phyloP scores from a whole-genome alignment of 768 basidiomycete species.

The Leucosporidium yakuticum region DNA sequence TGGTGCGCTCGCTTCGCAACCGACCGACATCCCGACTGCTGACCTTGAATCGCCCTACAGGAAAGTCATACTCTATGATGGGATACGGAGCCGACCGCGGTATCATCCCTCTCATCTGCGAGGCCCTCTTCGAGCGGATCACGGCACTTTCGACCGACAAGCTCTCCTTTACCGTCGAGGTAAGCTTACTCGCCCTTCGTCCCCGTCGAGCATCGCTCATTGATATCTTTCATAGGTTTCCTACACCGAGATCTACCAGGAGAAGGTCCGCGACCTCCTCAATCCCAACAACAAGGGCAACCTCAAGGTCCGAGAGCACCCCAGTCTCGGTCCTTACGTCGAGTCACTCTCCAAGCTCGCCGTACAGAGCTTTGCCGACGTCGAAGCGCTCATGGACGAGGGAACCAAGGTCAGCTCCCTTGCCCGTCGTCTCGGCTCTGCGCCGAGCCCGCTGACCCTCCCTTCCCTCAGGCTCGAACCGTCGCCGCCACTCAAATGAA shows the following conservation, averaged over 20 bases:
- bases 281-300: conserved; percentile 97
- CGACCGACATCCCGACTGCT: not conserved
- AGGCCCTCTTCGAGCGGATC: conserved; percentile 82
- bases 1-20: conserved; percentile 29
- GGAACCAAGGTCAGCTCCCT: conserved; percentile 65
- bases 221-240: conserved; percentile 6
- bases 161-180: conserved; percentile 82
- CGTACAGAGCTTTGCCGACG: conserved; percentile 85
- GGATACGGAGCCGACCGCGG: conserved; percentile 69
- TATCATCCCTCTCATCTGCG: conserved; percentile 92
- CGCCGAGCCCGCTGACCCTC: not conserved
- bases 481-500: conserved; percentile 99
- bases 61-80: conserved; percentile 47
- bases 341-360: conserved; percentile 92
- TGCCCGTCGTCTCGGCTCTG: not conserved
- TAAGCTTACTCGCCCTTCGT: conserved; percentile 49
- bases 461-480: conserved; percentile 59
- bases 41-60: conserved; percentile 13
- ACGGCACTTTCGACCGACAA: conserved; percentile 58
- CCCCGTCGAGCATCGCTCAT: conserved; percentile 18
- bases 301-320: conserved; percentile 93
- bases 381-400: conserved; percentile 99
- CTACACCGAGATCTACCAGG: conserved; percentile 74
- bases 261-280: conserved; percentile 88
- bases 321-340: conserved; percentile 81